These are phyloP conservation scores for Rhizoclosmatium globosum DNA, from an alignment of 192 early-diverging fungal genomes.

Conservation along the genomic window DNA sequence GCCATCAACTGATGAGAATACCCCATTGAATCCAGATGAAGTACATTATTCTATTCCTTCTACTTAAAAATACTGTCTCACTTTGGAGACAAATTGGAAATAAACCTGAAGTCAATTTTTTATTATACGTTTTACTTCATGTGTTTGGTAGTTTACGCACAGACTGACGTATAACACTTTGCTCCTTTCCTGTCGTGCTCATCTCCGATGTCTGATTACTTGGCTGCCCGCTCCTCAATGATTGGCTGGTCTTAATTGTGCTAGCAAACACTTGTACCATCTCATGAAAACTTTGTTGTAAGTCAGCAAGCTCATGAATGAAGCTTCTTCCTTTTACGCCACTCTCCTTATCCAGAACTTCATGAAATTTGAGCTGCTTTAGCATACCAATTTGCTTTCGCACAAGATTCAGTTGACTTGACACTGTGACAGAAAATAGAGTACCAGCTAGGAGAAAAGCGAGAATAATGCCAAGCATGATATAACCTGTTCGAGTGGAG, in stretches of 20 bases:
- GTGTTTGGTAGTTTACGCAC: too few relatives aligned
- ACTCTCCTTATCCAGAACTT: constrained; percentile 13
- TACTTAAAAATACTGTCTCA: too few relatives aligned
- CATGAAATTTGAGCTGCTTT: constrained; percentile 20
- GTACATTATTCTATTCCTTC: too few relatives aligned
- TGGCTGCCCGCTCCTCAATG: too few relatives aligned
- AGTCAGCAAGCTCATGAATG: constrained; percentile 23
- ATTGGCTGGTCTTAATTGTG: neutral
- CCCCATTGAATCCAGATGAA: too few relatives aligned
- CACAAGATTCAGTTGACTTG: constrained; percentile 24
- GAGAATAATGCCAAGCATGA: constrained; percentile 31
- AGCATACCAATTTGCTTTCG: constrained; percentile 29
- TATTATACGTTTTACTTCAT: too few relatives aligned
- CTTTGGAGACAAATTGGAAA: too few relatives aligned
- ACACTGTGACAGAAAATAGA: constrained; percentile 4
- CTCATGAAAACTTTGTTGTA: constrained; percentile 21
- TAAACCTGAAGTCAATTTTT: too few relatives aligned
- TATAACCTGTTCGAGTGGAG: constrained; percentile 25
- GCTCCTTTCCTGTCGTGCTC: too few relatives aligned
- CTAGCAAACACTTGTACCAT: constrained; percentile 18
- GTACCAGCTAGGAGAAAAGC: neutral
- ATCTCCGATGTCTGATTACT: too few relatives aligned
- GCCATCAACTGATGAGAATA: too few relatives aligned
- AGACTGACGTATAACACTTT: too few relatives aligned
- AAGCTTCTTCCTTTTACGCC: constrained; percentile 10